Evolutionary conservation across 352 stramenopile species (phyloP), one percentile per base, ranked within the genome.

Genomic region (Thalassiosira sp.): DNA sequence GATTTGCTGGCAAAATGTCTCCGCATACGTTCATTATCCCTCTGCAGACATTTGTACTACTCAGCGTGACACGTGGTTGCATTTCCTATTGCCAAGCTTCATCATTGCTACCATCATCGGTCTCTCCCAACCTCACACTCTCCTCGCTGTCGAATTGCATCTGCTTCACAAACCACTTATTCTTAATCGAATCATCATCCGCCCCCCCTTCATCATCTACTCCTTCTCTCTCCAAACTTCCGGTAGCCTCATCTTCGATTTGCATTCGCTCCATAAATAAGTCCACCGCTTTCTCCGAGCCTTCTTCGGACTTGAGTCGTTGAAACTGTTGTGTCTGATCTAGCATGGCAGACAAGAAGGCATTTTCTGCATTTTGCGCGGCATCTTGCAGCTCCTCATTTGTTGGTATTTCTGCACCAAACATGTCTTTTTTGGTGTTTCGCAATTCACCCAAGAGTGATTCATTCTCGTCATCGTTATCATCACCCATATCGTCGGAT

Each of bases 281-380:
- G 20, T 80, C 72, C 11, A 65, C 43, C 11, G 58, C 57, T 31
- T 24, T 42, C 37, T 79, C 62, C 0, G 43, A 51, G 46, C 67
- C 74, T 28, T 63, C 0, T 28, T 82, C 56, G 3, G 25, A 27
- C 67, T 82, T 82, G 7, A 68, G 56, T 58, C 28, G 15, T 53
- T 74, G 18, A 62, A 82, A 82, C 35, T 70, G 45, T 40, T 71
- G 7, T 52, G 64, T 54, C 13, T 68, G 58, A 54, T 79, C 62
- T 10, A 62, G 61, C 75, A 83, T 83, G 20, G 75, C 75, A 35
- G 54, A n/a, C 3, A 83, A 42, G 66, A 83, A 83, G 24, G 49
- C 67, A 22, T 62, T 64, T 67, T 83, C 75, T 28, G 75, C 61
- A 35, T 72, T 52, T 57, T 53, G 24, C 0, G 75, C 68, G 31